Evolutionary conservation across 1,139 yeast species (phyloP).

Genomic region (Sugiyamaella japonica): DNA sequence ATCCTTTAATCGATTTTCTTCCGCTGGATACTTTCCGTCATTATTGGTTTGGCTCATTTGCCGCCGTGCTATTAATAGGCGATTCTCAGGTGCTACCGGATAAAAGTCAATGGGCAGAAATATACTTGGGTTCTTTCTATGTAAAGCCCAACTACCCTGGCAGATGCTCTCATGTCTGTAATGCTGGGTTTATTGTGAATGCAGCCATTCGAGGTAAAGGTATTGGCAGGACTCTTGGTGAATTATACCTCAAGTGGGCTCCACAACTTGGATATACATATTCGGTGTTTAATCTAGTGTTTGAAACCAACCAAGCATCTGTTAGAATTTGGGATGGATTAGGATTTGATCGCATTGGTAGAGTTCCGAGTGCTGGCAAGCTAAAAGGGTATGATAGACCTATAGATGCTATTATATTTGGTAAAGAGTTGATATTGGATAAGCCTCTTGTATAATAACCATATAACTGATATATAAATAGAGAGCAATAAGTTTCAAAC

Average conservation of each 20-base stretch:
- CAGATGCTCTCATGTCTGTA: slow-evolving; percentile 88
- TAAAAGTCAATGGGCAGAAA: slow-evolving; percentile 79
- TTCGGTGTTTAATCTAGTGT: slow-evolving; percentile 79
- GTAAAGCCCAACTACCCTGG: slow-evolving; percentile 92
- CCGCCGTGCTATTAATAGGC: slow-evolving; percentile 77
- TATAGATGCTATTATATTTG: slow-evolving; percentile 78
- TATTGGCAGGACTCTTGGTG: slow-evolving; percentile 80
- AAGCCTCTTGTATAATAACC: neutral
- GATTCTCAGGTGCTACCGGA: slow-evolving; percentile 40
- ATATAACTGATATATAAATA: neutral
- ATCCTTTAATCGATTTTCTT: slow-evolving; percentile 78
- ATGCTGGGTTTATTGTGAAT: slow-evolving; percentile 84
- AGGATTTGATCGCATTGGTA: slow-evolving; percentile 75
- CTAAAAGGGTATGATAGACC: slow-evolving; percentile 80
- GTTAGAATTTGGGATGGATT: slow-evolving; percentile 76
- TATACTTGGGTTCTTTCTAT: slow-evolving; percentile 81
- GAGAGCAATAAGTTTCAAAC: too few species aligned
- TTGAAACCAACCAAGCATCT: slow-evolving; percentile 84
- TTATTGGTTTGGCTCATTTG: slow-evolving; percentile 86
- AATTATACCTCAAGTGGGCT: slow-evolving; percentile 88
- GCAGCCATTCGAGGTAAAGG: slow-evolving; percentile 94
- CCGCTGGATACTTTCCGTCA: slow-evolving; percentile 70
- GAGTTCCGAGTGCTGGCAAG: slow-evolving; percentile 80
- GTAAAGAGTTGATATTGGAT: slow-evolving; percentile 44
- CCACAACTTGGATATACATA: slow-evolving; percentile 84